Conservation (phyloP, 2,329 filamentous ascomycete species). For the Scopulariopsis brevicaulis region DNA sequence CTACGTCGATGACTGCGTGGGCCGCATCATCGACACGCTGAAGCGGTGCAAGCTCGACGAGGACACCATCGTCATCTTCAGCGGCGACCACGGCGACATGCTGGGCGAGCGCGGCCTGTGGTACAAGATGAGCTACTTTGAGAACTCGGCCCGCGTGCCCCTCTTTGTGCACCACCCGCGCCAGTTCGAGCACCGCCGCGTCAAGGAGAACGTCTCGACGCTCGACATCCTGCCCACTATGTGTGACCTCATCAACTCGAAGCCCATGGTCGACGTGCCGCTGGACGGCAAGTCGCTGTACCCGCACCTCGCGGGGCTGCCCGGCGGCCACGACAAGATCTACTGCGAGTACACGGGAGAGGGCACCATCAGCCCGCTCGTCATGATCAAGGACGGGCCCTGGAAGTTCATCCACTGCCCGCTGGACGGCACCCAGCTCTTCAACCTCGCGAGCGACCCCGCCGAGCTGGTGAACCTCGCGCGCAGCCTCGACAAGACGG, state of each 20-base stretch:
- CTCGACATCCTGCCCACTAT: slow-evolving; percentile 85
- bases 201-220: slow-evolving; percentile 78
- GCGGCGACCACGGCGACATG: slow-evolving; percentile 93
- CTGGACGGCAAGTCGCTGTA: slow-evolving; percentile 77
- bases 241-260: slow-evolving; percentile 67
- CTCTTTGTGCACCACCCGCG: slow-evolving; percentile 75
- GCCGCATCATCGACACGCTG: slow-evolving; percentile 65
- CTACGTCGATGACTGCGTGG: slow-evolving; percentile 89
- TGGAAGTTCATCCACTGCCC: slow-evolving; percentile 91
- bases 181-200: slow-evolving; percentile 62
- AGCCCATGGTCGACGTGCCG: slow-evolving; percentile 58
- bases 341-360: slow-evolving; percentile 93
- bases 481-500: slow-evolving; percentile 25
- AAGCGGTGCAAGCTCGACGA: slow-evolving; percentile 71
- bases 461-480: slow-evolving; percentile 65
- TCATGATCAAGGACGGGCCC: slow-evolving; percentile 83
- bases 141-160: slow-evolving; percentile 80
- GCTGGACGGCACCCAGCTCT: slow-evolving; percentile 74
- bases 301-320: slow-evolving; percentile 57
- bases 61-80: slow-evolving; percentile 86
- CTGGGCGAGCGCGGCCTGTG: slow-evolving; percentile 83
- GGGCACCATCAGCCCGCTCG: slow-evolving; percentile 75
- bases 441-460: slow-evolving; percentile 66
- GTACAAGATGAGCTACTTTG: slow-evolving; percentile 98
- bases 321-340: slow-evolving; percentile 69